These are phyloP conservation scores for Neltuma alba DNA, from an alignment of 306 rosid species.

Conservation along the genomic window DNA sequence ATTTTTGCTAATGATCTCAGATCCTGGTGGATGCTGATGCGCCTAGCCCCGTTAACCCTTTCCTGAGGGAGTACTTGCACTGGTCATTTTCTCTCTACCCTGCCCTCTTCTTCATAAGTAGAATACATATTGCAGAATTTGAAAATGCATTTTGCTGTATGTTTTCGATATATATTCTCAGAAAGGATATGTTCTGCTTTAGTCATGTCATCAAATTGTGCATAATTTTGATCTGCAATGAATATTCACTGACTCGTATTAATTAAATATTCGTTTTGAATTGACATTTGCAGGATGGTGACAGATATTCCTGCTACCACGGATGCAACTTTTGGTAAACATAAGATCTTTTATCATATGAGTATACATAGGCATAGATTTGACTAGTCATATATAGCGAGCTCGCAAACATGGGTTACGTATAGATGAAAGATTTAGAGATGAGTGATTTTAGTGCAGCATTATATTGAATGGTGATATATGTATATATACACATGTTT, in stretches of 20 bases:
- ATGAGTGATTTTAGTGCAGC: too few species aligned
- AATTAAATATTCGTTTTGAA: neutral
- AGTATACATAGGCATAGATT: too few species aligned
- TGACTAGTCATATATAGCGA: too few species aligned
- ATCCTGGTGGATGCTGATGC: constrained; percentile 56
- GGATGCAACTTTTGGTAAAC: constrained; percentile 46
- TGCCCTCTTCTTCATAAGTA: neutral
- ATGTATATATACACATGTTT: neutral
- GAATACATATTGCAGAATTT: too few species aligned
- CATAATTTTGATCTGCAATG: neutral
- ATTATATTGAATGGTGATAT: neutral
- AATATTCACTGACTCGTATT: neutral
- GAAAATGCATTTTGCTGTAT: too few species aligned
- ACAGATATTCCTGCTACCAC: constrained; percentile 56
- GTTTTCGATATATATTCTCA: neutral
- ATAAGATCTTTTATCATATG: too few species aligned
- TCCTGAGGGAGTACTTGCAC: constrained; percentile 53
- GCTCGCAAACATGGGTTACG: too few species aligned
- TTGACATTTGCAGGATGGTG: constrained; percentile 44
- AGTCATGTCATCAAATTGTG: neutral
- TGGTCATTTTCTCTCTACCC: constrained; percentile 34
- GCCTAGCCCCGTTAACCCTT: constrained; percentile 53
- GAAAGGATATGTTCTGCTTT: too few species aligned
- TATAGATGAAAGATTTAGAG: too few species aligned
- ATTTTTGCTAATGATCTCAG: constrained; percentile 34